These are phyloP conservation scores for Quercus robur DNA, from an alignment of 306 rosid genomes.

Conservation along the genomic window DNA sequence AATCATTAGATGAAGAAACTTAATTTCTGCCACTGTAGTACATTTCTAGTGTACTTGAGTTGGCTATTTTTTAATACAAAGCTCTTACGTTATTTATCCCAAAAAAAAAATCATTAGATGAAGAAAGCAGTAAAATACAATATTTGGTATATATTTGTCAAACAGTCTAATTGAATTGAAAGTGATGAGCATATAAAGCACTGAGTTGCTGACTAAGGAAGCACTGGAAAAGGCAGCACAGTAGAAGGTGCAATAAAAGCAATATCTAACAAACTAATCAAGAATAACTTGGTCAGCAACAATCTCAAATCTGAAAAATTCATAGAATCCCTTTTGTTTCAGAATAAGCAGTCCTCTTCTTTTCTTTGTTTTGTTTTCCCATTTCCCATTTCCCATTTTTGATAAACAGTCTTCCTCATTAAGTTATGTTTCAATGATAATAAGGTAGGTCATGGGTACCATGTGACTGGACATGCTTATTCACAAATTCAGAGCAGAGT, in stretches of 20 bases:
- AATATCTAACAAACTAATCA: background rate
- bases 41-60: no score
- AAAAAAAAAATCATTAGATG: background rate
- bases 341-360: background rate
- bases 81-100: no score
- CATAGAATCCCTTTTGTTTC: background rate
- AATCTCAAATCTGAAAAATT: background rate
- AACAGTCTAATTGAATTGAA: background rate
- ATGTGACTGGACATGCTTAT: background rate
- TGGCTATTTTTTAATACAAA: no score
- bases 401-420: background rate
- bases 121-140: no score
- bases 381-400: background rate
- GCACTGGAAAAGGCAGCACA: background rate
- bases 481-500: background rate
- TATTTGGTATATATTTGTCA: no score
- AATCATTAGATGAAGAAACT: background rate
- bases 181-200: background rate
- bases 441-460: background rate
- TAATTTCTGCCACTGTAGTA: no score
- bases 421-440: background rate
- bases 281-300: background rate
- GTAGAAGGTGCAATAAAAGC: background rate
- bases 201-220: no score
- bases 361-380: no score